Evolutionary conservation across 2,329 filamentous ascomycete species (phyloP), one percentile per base, ranked within the genome.

Genomic region (Cryphonectria nitschkei): DNA sequence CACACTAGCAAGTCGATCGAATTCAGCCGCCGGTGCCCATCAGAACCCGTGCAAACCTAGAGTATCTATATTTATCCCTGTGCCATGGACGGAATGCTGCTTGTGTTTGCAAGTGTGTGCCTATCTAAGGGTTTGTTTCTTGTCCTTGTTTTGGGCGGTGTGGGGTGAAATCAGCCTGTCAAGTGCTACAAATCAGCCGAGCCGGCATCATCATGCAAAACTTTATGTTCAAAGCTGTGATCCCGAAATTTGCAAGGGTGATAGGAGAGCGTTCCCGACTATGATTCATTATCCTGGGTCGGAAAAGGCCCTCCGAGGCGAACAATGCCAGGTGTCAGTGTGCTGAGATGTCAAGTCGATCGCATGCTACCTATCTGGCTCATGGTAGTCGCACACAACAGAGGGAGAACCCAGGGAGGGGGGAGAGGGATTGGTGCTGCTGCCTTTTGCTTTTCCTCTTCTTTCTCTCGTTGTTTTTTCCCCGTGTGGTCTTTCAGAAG

Each of bases 131-230:
- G 50, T 26, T 54, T 34, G 29, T 22, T 26, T 60, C 56, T 60
- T 60, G 56, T 11, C 37, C 37, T 13, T 39, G 34, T 39, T 6
- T 79, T 77, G 41, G 78, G 69, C 22, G 77, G 76, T 61, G 77
- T 76, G 29, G 8, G 11, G 37, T 29, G 80, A 79, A 39, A 74
- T 73, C 19, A 80, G 76, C 43, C 74, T 75, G 71, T 77, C 75
- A 19, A 22, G 69, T 74, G 41, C 74, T 71, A 56, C 74, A 75
- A 69, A 69, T 74, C 74, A 26, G 78, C 79, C 46, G 79, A 72
- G 67, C 70, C 70, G 50, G 63, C 37, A 56, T 61, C 63, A 26
- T n/a, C 26, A 63, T 52, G 46, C 41, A 37, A 43, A 71, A 65
- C 1, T 34, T 6, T 34, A 34, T 34, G 34, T 34, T 6, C 34